These are phyloP conservation scores for Zasmidium citrigriseum DNA, from an alignment of 2,329 filamentous ascomycete species.

Conservation along the genomic window DNA sequence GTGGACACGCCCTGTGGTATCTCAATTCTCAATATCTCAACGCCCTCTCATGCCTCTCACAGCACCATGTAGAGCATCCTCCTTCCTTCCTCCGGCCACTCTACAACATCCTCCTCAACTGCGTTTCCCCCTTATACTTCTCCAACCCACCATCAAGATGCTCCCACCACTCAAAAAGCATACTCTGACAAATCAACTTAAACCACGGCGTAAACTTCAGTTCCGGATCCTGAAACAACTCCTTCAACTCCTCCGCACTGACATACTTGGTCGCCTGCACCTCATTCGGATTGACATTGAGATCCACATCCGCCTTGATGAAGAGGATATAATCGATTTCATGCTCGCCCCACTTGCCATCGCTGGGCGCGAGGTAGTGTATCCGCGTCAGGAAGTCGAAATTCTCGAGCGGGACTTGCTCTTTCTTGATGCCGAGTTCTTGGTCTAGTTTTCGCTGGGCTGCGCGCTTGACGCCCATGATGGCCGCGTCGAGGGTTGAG, in stretches of 20 bases:
- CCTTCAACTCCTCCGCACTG: constrained; percentile 75
- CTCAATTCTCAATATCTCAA: constrained; percentile 13
- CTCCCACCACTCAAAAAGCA: constrained; percentile 98
- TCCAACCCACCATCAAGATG: constrained; percentile 79
- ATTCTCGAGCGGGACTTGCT: constrained; percentile 85
- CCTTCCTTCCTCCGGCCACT: no score
- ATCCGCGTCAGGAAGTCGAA: constrained; percentile 96
- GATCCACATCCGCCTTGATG: constrained; percentile 89
- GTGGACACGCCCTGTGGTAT: constrained; percentile 22
- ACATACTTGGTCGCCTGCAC: constrained; percentile 84
- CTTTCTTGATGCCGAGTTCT: constrained; percentile 85
- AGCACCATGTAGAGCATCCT: neutral
- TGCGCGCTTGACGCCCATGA: constrained; percentile 85
- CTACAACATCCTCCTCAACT: constrained; percentile 77
- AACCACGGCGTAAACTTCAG: constrained; percentile 98
- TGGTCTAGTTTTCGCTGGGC: constrained; percentile 92
- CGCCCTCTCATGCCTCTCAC: constrained; percentile 6
- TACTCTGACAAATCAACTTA: constrained; percentile 95
- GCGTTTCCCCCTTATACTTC: constrained; percentile 80
- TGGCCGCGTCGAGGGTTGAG: constrained; percentile 72
- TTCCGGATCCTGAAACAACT: constrained; percentile 77
- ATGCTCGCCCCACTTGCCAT: constrained; percentile 98
- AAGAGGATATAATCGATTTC: constrained; percentile 99
- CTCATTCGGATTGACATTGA: constrained; percentile 83
- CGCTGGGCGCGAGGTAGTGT: constrained; percentile 95